Base-by-base conservation (phyloP, 129 eudicot species). In the Chrysanthemum lavandulifolium region DNA sequence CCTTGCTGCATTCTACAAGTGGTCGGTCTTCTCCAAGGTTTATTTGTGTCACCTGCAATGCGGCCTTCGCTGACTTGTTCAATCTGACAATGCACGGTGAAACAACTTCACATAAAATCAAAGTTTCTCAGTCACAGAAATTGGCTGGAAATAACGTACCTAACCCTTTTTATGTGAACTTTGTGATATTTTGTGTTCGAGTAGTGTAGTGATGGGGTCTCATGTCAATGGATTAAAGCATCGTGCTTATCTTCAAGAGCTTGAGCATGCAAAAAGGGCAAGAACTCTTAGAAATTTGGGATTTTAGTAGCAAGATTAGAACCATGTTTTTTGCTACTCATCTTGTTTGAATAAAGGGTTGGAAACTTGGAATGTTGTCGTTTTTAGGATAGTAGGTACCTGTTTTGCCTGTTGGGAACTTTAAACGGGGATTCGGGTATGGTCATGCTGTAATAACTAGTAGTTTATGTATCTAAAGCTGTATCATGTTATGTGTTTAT, bases 41-140 rank as follows among this genome's bases (percentile, higher is more conserved):
- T 50, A 64, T 71, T 15, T 81, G 84, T 53, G 73, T 70, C 64
- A 52, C 25, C 23, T 81, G 84, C 31, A 69, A 43, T 13, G 67
- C 58, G 25, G 81, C 84, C 23, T 81, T 76, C 70, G 70, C 84
- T 29, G 62, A 65, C 3, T 57, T 59, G 65, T 65, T 75, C 61
- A 80, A 75, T 76, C 58, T 81, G 31, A 76, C 71, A 60, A 52
- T 55, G 76, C 84, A 81, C 14, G 66, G 81, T 71, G 84, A 70
- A 71, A 76, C 84, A 9, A 10, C 6, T 5, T 73, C 61, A 0
- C 84, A 81, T 53, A 76, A 13, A 70, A 56, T 12, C 69, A 49
- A 48, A 58, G 8, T 81, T 63, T 31, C 29, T 60, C 23, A 18
- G 63, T 65, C 76, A 21, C 65, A 47, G 60, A 70, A 43, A 11